phyloP scores from a whole-genome alignment of 2,329 filamentous ascomycete genomes.

The Colletotrichum camelliae region DNA sequence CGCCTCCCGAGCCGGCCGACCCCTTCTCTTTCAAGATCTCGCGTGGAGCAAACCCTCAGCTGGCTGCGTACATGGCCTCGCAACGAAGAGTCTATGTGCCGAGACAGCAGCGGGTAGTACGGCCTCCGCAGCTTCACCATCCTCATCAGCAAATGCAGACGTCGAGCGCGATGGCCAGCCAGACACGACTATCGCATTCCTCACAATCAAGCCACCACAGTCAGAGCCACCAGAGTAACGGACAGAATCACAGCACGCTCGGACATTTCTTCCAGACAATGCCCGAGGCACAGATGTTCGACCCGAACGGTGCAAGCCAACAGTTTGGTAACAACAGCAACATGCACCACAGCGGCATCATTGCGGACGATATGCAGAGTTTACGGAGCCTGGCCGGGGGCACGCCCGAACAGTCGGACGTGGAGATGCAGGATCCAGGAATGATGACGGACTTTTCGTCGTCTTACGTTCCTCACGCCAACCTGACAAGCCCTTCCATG shows the following conservation, averaged over 20 bases:
- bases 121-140: slow-evolving; percentile 20
- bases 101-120: slow-evolving; percentile 13
- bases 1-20: slow-evolving; percentile 26
- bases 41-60: slow-evolving; percentile 35
- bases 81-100: slow-evolving; percentile 39
- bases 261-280: slow-evolving; percentile 22
- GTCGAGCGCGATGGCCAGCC: slow-evolving; percentile 20
- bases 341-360: slow-evolving; percentile 33
- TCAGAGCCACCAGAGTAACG: background rate
- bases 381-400: slow-evolving; percentile 36
- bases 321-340: background rate
- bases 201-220: slow-evolving; percentile 15
- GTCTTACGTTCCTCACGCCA: slow-evolving; percentile 16
- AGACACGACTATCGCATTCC: slow-evolving; percentile 16
- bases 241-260: slow-evolving; percentile 6
- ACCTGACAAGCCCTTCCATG: slow-evolving; percentile 10
- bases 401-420: slow-evolving; percentile 32
- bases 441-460: slow-evolving; percentile 31
- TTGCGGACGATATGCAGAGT: slow-evolving; percentile 41
- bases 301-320: slow-evolving; percentile 10
- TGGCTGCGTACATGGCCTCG: slow-evolving; percentile 39
- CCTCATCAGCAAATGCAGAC: slow-evolving; percentile 17
- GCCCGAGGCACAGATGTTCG: slow-evolving; percentile 21
- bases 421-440: slow-evolving; percentile 40
- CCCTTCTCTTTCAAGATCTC: slow-evolving; percentile 43